Percentiles rank a stretch among this genome's conserved stretches.
Evolutionary conservation across 78 protist genomes (phyloP).

Genomic region (Acrasis kona): DNA sequence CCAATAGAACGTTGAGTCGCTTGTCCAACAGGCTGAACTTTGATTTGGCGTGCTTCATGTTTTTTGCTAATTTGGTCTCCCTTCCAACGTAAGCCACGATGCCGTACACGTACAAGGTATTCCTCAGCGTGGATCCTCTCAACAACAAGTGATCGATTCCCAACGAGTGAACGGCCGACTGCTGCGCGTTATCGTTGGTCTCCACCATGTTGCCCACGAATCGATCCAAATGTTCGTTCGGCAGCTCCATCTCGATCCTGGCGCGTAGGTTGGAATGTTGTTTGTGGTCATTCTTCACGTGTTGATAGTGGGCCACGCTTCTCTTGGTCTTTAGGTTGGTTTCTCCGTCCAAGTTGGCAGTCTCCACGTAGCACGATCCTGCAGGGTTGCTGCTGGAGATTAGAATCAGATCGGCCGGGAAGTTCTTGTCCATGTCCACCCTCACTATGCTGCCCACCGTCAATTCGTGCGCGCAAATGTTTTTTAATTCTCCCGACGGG

Average conservation of each 20-base stretch:
- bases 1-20: not conserved
- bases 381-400: conserved; percentile 42
- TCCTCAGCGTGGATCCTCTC: conserved; percentile 23
- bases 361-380: conserved; percentile 79
- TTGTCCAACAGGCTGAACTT: conserved; percentile 20
- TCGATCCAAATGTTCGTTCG: conserved; percentile 44
- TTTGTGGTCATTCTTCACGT: conserved; percentile 27
- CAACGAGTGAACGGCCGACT: no score
- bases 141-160: conserved; percentile 14
- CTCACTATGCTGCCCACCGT: conserved; percentile 46
- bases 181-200: no score
- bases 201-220: conserved; percentile 37
- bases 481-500: not conserved
- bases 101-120: conserved; percentile 34
- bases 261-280: conserved; percentile 7
- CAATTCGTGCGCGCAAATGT: conserved; percentile 5
- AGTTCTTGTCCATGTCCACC: conserved; percentile 38
- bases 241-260: conserved; percentile 54
- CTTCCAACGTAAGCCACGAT: conserved; percentile 9
- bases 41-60: not conserved
- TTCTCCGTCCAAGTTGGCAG: conserved; percentile 83
- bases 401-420: conserved; percentile 76
- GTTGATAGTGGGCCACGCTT: not conserved
- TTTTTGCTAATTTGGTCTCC: conserved; percentile 24
- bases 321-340: conserved; percentile 39